Base-by-base conservation (phyloP, 495 filamentous ascomycete genomes). In the Penicillium goetzii region DNA sequence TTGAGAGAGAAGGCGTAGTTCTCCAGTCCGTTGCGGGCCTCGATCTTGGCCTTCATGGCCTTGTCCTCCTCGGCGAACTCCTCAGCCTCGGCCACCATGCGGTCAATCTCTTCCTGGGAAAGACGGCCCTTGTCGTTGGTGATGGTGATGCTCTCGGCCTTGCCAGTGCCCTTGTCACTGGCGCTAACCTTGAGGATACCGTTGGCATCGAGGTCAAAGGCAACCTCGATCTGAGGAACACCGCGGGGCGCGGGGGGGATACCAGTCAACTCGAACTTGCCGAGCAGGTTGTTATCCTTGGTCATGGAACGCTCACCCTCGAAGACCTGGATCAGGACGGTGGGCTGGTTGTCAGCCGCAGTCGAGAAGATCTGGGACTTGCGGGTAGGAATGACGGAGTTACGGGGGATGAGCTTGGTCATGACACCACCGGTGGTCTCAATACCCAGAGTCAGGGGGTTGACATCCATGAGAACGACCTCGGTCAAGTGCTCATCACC, bases 81-180 rank as follows among this genome's bases (percentile, higher is more conserved):
- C 88, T 98, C 96, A 30, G 95, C 95, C 81, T 99, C 95, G 63
- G 90, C 82, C 70, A 99, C 86, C 95, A 99, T 99, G 76, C 95
- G 95, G 85, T 99, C 95, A 64, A 99, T 99, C 63, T 99, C 95
- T 80, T 98, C 95, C 83, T 94, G 94, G 72, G 90, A 93, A 47
- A 99, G 89, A 81, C 96, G 96, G 63, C 95, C 95, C 88, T 98
- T 97, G 89, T 98, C 95, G 84, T 99, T 99, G 83, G 93, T 97
- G 79, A 97, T 99, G 79, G 93, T 92, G 72, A 99, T 97, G 80
- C 91, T 90, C 86, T 98, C 96, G 76, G 88, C 89, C 89, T 98
- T 97, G 68, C 95, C 96, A 55, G 95, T 98, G 72, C 96, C 96
- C 91, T 99, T 99, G 87, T 99, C 95, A 60, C 93, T 84, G 68